Conservation (phyloP, 108 stramenopile species). For the Nitzschia sp. region DNA sequence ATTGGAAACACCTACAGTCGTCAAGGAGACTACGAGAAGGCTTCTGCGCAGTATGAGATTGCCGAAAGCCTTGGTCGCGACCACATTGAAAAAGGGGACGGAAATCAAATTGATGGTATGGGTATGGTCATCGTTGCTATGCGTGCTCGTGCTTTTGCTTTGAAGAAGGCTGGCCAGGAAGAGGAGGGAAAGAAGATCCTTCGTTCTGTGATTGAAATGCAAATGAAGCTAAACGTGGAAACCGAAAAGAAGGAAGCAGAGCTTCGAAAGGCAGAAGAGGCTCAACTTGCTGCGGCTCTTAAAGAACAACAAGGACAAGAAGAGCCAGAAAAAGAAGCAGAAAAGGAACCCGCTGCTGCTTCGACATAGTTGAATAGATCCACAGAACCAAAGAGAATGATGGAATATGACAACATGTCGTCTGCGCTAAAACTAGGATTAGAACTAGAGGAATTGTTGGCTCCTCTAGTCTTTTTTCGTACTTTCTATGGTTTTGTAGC, state of each 20-base stretch:
- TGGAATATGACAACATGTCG: too few species aligned
- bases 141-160: slow-evolving; percentile 76
- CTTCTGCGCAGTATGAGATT: slow-evolving; percentile 64
- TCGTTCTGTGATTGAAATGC: slow-evolving; percentile 70
- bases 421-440: too few species aligned
- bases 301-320: too few species aligned
- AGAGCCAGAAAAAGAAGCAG: neutral
- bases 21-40: slow-evolving; percentile 68
- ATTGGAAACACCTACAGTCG: slow-evolving; percentile 86
- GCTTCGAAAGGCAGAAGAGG: slow-evolving; percentile 34
- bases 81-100: slow-evolving; percentile 69
- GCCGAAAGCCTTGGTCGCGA: slow-evolving; percentile 78
- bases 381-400: too few species aligned
- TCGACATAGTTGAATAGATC: neutral
- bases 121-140: slow-evolving; percentile 79
- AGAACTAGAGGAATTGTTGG: too few species aligned
- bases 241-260: slow-evolving; percentile 65
- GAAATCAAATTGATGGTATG: slow-evolving; percentile 80
- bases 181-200: slow-evolving; percentile 79
- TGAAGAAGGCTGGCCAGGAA: slow-evolving; percentile 73
- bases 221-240: slow-evolving; percentile 67
- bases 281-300: slow-evolving; percentile 1
- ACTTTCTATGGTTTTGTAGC: too few species aligned
- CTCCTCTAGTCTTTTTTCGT: too few species aligned
- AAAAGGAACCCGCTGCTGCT: slow-evolving; percentile 4